Conservation (phyloP, 208 protist species). For the Acanthamoeba polyphaga region DNA sequence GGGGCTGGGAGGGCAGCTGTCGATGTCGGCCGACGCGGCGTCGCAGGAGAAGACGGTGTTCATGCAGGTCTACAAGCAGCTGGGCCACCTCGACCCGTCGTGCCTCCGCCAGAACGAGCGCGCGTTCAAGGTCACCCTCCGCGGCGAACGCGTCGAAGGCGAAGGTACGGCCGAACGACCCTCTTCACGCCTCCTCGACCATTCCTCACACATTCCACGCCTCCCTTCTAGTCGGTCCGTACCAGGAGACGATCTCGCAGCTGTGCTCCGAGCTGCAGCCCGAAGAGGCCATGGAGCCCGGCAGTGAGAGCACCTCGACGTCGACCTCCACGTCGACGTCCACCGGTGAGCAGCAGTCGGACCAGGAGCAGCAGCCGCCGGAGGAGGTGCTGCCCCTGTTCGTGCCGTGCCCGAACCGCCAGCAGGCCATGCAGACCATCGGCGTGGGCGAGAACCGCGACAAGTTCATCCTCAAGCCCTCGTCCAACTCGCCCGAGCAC, state of each 20-base stretch:
- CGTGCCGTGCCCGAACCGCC: conserved; percentile 35
- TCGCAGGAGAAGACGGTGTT: conserved; percentile 32
- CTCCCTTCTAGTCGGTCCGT: neutral
- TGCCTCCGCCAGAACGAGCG: conserved; percentile 32
- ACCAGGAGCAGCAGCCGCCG: neutral
- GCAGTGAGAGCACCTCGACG: neutral
- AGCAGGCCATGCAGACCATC: conserved; percentile 40
- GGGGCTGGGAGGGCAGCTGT: neutral
- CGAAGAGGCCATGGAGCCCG: neutral
- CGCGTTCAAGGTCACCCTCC: conserved; percentile 33
- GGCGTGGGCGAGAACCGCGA: conserved; percentile 79
- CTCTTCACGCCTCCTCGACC: neutral
- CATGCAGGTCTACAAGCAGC: conserved; percentile 56
- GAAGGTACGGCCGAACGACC: neutral
- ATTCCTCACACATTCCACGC: neutral
- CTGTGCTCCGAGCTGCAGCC: conserved; percentile 46
- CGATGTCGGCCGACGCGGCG: neutral
- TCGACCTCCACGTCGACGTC: neutral
- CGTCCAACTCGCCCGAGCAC: conserved; percentile 53
- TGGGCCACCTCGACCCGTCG: neutral
- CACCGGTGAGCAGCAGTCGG: neutral
- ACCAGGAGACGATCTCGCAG: conserved; percentile 47
- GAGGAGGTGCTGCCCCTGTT: conserved; percentile 74
- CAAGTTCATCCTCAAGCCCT: conserved; percentile 78
- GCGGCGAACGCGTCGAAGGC: conserved; percentile 33